phyloP scores from a whole-genome alignment of 2,329 filamentous ascomycete genomes.

The Lecanicillium sp. region DNA sequence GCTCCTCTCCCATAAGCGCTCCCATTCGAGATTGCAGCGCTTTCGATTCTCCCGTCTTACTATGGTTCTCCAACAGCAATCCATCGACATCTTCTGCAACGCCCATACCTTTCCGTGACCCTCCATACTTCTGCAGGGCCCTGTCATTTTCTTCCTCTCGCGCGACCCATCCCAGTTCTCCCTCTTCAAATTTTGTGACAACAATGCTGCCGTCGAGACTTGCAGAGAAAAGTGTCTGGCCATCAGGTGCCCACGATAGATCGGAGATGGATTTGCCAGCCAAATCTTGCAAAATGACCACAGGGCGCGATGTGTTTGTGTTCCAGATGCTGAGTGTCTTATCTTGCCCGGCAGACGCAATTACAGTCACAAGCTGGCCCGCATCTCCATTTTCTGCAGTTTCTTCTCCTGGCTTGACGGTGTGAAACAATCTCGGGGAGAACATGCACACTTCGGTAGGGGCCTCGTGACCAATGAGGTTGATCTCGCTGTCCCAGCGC shows the following conservation, averaged over 20 bases:
- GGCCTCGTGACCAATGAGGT: constrained; percentile 92
- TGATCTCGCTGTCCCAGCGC: constrained; percentile 93
- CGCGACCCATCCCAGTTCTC: constrained; percentile 84
- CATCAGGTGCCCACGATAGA: constrained; percentile 87
- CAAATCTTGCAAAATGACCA: constrained; percentile 84
- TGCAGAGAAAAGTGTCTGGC: constrained; percentile 74
- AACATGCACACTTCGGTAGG: constrained; percentile 97
- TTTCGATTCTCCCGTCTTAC: constrained; percentile 82
- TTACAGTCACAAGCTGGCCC: constrained; percentile 69
- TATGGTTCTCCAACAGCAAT: constrained; percentile 78
- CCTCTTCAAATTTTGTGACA: constrained; percentile 70
- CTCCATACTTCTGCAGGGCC: constrained; percentile 86
- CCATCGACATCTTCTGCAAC: constrained; percentile 90
- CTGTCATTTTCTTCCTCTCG: constrained; percentile 85
- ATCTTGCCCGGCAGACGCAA: constrained; percentile 93
- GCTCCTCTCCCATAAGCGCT: constrained; percentile 87
- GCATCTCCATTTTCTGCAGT: constrained; percentile 33
- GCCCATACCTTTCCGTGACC: constrained; percentile 76
- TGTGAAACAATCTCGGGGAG: constrained; percentile 81
- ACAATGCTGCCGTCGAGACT: constrained; percentile 87
- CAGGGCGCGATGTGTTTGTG: constrained; percentile 84
- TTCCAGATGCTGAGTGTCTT: constrained; percentile 97
- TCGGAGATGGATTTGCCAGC: constrained; percentile 90
- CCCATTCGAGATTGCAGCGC: constrained; percentile 95
- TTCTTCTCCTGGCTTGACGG: constrained; percentile 52